Base-by-base conservation (phyloP, 78 protist species). In the Polysphondylium violaceum region DNA sequence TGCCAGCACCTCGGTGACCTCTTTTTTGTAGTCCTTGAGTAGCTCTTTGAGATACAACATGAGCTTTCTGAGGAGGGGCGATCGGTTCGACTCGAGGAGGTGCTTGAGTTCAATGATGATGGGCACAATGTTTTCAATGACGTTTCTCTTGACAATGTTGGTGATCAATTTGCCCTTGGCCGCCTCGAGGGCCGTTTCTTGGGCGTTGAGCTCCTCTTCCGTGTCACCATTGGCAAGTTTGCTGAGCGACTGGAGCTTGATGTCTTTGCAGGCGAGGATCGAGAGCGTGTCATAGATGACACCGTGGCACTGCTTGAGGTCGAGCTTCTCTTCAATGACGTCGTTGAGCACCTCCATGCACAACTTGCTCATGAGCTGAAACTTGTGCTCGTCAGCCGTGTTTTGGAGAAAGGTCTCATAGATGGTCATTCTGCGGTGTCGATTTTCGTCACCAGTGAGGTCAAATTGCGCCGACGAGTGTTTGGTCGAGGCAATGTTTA, bases 61-160 rank as follows among this genome's bases (percentile, higher is more conserved):
- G 1, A 95, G 27, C 44, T 87, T 68, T 35, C 87, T 35, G 17
- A 83, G 35, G 9, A 93, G 88, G 2, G 94, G 91, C 16, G 97
- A 95, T 55, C 89, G 94, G n/a, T 81, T 47, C 71, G 36, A 36
- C n/a, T 95, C 97, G 6, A 95, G 53, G 21, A 55, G 40, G 7
- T 79, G 76, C 61, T 95, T 95, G 25, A 95, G 65, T 36, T 92
- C 81, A 5, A 95, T 78, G 23, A 93, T 55, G 4, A 89, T 74
- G 21, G 97, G 95, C 4, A 95, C 60, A 21, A 95, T 58, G 64
- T 76, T 89, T 55, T 95, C 95, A 35, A 87, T 51, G 33, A 86
- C 63, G 33, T 74, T 85, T 88, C 93, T 95, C 71, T 93, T 95
- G 41, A 56, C 67, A 25, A 95, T 90, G 50, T 47, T 60, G 3